These are phyloP conservation scores for Diplodia seriata DNA, from an alignment of 2,329 filamentous ascomycete genomes.

Conservation along the genomic window DNA sequence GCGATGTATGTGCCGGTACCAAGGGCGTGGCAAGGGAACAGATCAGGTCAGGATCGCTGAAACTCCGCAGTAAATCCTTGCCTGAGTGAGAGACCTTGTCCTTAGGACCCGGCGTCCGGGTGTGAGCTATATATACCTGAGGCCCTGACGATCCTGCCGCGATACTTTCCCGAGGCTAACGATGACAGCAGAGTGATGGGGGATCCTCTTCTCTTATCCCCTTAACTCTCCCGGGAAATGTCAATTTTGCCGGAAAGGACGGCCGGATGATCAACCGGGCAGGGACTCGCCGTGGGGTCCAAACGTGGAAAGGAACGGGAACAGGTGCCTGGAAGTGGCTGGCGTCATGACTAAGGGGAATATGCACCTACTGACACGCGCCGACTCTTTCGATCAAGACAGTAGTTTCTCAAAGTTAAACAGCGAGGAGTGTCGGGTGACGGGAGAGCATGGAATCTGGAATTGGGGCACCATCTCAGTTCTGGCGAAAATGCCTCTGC, in stretches of 20 bases:
- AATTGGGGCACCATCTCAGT: background rate
- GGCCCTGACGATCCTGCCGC: constrained; percentile 20
- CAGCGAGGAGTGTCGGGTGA: background rate
- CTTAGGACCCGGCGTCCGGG: constrained; percentile 7
- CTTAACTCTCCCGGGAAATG: background rate
- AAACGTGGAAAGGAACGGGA: background rate
- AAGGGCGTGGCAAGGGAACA: background rate
- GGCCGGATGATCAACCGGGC: background rate
- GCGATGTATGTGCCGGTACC: background rate
- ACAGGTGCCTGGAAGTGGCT: background rate
- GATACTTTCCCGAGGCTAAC: background rate
- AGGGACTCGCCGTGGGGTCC: background rate
- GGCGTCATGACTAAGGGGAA: background rate
- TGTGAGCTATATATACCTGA: constrained; percentile 26
- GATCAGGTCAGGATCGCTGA: background rate
- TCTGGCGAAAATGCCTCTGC: background rate
- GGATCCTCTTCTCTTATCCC: background rate
- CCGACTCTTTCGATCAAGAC: background rate
- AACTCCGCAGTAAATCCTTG: constrained; percentile 9
- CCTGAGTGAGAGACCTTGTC: background rate
- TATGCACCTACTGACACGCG: background rate
- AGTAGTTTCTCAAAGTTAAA: background rate
- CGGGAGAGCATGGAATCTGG: background rate
- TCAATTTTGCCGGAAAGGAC: background rate
- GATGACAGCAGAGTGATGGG: background rate